Evolutionary conservation across 2,329 filamentous ascomycete species (phyloP).

Genomic region (Fusarium newnesense): DNA sequence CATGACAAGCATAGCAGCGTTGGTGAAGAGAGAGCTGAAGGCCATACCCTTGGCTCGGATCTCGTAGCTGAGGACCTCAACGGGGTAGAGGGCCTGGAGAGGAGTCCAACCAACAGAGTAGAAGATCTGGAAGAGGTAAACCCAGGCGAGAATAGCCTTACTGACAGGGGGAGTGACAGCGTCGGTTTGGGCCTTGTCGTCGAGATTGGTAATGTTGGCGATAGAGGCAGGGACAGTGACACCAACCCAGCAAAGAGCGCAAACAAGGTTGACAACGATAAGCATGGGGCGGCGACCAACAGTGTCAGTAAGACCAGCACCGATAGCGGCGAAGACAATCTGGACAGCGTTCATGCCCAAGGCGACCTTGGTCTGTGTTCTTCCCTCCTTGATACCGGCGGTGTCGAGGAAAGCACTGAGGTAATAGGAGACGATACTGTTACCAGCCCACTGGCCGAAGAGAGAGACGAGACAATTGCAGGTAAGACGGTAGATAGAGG

Average conservation of each 20-base stretch:
- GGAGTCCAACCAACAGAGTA: constrained; percentile 57
- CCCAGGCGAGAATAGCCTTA: constrained; percentile 59
- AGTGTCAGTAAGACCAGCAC: constrained; percentile 59
- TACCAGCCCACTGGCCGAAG: constrained; percentile 60
- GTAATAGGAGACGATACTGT: constrained; percentile 60
- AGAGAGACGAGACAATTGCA: constrained; percentile 56
- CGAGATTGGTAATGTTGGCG: constrained; percentile 45
- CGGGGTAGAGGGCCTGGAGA: constrained; percentile 58
- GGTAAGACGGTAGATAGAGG: constrained; percentile 56
- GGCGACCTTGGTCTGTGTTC: constrained; percentile 58
- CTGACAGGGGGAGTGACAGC: constrained; percentile 48
- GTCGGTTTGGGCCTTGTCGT: constrained; percentile 39
- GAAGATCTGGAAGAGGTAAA: constrained; percentile 46
- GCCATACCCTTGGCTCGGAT: constrained; percentile 67
- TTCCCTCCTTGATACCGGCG: constrained; percentile 56
- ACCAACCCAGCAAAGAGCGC: constrained; percentile 60
- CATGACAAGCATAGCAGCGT: constrained; percentile 50
- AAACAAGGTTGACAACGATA: constrained; percentile 57
- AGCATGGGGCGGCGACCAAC: constrained; percentile 63
- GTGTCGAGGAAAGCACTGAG: constrained; percentile 60
- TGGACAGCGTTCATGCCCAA: constrained; percentile 60
- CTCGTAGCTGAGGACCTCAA: constrained; percentile 64
- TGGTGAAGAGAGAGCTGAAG: constrained; percentile 57
- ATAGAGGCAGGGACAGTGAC: constrained; percentile 58
- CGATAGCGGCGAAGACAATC: constrained; percentile 59